Evolutionary conservation across 345 rosid species (phyloP), one percentile per base, ranked within the genome.

Genomic region (Salix viminalis): DNA sequence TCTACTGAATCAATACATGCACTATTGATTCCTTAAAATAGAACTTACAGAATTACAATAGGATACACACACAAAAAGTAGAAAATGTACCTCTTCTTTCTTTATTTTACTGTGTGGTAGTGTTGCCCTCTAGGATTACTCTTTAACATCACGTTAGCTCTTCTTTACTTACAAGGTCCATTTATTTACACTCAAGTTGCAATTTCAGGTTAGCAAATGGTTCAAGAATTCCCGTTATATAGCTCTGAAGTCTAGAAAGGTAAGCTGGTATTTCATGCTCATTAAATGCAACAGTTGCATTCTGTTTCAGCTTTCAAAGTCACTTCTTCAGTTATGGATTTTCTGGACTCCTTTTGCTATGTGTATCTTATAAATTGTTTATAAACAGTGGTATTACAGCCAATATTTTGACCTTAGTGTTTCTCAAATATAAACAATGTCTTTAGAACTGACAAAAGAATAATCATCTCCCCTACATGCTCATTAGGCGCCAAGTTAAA

Each of bases 161-260:
- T 69, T 23, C n/a, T 32, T 44, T 62, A 76, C 65, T 76, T 52
- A 36, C 42, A 41, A 62, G 65, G 13, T 72, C 60, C 61, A 10
- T 46, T 36, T 79, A 74, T 80, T 84, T 41, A 71, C 26, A n/a
- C 36, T 41, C 26, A 36, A 79, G 67, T 70, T 75, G 74, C 76
- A 73, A 78, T 77, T 81, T 76, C 96, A 96, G 99, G 97, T 96
- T 64, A 90, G 88, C 87, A 93, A 93, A 86, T 96, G 99, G 98
- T 96, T 96, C 86, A 93, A 92, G 89, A 96, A 96, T 83, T 86
- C 98, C 15, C 87, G 99, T 32, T 96, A 93, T 79, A 69, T 88
- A 80, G 96, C 99, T 39, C 85, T 92, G 54, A 91, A 88, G 83
- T 85, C 83, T 67, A 87, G 99, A 81, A 96, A 91, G 98, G 99